These are phyloP conservation scores for Suillus clintonianus DNA, from an alignment of 768 basidiomycete genomes.

Conservation along the genomic window DNA sequence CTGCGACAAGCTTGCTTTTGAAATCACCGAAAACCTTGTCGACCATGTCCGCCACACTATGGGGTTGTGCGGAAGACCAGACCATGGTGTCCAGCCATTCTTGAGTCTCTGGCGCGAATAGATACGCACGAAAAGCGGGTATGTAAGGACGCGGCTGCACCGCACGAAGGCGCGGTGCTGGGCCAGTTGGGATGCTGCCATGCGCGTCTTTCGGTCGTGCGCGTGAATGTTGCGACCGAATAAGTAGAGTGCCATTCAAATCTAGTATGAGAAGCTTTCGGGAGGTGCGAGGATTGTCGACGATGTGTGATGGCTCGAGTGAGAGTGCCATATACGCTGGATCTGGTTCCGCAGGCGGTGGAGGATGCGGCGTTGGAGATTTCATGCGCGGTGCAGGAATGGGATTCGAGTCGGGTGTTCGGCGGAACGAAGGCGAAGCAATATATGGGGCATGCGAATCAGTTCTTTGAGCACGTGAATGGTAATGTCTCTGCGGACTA, in stretches of 20 bases:
- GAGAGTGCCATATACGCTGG: slow-evolving; percentile 38
- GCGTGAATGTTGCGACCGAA: slow-evolving; percentile 49
- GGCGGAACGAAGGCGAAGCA: slow-evolving; percentile 9
- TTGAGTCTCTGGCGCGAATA: slow-evolving; percentile 61
- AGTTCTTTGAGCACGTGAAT: neutral
- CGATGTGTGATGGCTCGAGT: slow-evolving; percentile 23
- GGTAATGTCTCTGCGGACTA: neutral
- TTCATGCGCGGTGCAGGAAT: slow-evolving; percentile 1
- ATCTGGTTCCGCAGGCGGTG: slow-evolving; percentile 27
- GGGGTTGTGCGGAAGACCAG: slow-evolving; percentile 86
- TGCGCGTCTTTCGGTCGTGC: slow-evolving; percentile 10
- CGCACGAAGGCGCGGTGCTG: slow-evolving; percentile 30
- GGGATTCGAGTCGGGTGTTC: slow-evolving; percentile 7
- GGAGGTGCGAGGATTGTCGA: slow-evolving; percentile 26
- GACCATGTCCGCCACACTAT: slow-evolving; percentile 78
- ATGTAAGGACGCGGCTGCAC: slow-evolving; percentile 70
- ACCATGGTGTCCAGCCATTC: slow-evolving; percentile 83
- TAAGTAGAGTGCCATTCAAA: slow-evolving; percentile 73
- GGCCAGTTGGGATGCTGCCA: slow-evolving; percentile 1
- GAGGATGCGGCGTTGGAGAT: slow-evolving; percentile 10
- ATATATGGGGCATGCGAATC: slow-evolving; percentile 5
- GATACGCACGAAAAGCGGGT: slow-evolving; percentile 56
- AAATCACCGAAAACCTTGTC: slow-evolving; percentile 52
- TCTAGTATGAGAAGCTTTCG: slow-evolving; percentile 77
- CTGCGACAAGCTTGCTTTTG: slow-evolving; percentile 48